Evolutionary conservation across 2,329 filamentous ascomycete genomes (phyloP).

Genomic region (Setomelanomma holmii): DNA sequence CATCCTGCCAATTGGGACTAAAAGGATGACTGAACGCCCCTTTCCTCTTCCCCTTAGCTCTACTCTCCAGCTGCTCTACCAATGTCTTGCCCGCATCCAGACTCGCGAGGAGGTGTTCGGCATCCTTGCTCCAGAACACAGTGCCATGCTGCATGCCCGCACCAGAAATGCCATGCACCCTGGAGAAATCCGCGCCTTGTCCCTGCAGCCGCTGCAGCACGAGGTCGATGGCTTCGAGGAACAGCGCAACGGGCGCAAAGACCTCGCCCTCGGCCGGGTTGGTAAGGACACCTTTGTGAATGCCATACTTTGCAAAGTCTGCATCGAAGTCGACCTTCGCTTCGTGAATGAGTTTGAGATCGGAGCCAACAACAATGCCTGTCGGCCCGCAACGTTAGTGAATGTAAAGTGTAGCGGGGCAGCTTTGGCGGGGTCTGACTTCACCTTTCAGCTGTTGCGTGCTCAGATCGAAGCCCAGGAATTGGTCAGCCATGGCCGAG

Average conservation of each 20-base stretch:
- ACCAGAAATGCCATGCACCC: slow-evolving; percentile 83
- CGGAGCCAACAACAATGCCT: slow-evolving; percentile 84
- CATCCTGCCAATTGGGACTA: slow-evolving; percentile 98
- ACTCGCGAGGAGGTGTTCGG: slow-evolving; percentile 67
- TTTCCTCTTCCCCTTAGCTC: slow-evolving; percentile 48
- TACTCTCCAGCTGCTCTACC: slow-evolving; percentile 70
- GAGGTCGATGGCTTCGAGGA: slow-evolving; percentile 89
- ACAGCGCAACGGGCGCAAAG: slow-evolving; percentile 90
- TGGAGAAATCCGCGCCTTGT: slow-evolving; percentile 73
- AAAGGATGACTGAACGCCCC: slow-evolving; percentile 81
- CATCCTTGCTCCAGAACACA: slow-evolving; percentile 84
- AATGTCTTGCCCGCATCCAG: slow-evolving; percentile 69
- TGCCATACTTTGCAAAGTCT: slow-evolving; percentile 73
- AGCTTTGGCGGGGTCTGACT: slow-evolving; percentile 33
- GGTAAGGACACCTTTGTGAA: slow-evolving; percentile 86
- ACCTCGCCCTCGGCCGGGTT: slow-evolving; percentile 87
- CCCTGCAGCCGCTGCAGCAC: slow-evolving; percentile 76
- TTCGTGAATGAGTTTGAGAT: slow-evolving; percentile 80
- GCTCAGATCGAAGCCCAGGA: slow-evolving; percentile 93
- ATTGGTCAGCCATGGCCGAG: slow-evolving; percentile 60
- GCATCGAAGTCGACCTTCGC: slow-evolving; percentile 95
- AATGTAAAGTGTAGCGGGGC: slow-evolving; percentile 33
- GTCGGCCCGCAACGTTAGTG: slow-evolving; percentile 23
- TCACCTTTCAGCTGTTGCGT: slow-evolving; percentile 94
- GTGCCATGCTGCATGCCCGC: slow-evolving; percentile 98